Evolutionary conservation across 306 rosid genomes (phyloP).

Genomic region (Notholithocarpus densiflorus): DNA sequence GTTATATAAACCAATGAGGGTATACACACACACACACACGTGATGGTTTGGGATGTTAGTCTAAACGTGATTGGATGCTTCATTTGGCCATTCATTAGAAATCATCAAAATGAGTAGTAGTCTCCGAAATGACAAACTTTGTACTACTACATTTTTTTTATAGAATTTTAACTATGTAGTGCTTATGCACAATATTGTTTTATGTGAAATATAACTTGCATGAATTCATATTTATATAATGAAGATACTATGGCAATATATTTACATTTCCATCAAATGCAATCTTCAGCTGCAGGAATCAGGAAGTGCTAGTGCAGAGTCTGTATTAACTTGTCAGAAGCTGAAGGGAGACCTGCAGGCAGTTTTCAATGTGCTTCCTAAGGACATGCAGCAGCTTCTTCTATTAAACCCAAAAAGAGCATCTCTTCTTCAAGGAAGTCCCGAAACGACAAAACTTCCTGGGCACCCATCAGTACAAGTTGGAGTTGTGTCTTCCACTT

Average conservation of each 20-base stretch:
- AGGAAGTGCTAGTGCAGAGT: slow-evolving; percentile 47
- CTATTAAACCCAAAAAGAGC: slow-evolving; percentile 77
- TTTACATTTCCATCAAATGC: slow-evolving; percentile 23
- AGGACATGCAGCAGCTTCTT: slow-evolving; percentile 80
- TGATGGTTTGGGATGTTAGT: background rate
- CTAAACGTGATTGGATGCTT: background rate
- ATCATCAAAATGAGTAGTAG: background rate
- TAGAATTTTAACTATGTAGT: background rate
- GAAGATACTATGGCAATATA: slow-evolving; percentile 14
- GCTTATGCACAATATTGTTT: background rate
- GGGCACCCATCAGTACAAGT: slow-evolving; percentile 38
- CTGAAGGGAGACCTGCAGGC: slow-evolving; percentile 56
- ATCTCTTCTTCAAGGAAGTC: slow-evolving; percentile 55
- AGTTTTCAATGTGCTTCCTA: slow-evolving; percentile 68
- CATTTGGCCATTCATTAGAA: background rate
- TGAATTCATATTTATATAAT: slow-evolving; percentile 7
- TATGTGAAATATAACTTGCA: background rate
- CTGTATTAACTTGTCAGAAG: slow-evolving; percentile 46
- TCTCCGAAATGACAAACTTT: no score
- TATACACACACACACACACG: background rate
- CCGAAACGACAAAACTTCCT: slow-evolving; percentile 45
- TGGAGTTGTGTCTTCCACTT: slow-evolving; percentile 34
- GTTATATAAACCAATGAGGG: background rate
- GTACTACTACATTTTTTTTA: background rate
- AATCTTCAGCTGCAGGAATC: slow-evolving; percentile 59